These are phyloP conservation scores for Zoysia japonica DNA, from an alignment of 176 grass and related monocot genomes.

Conservation along the genomic window DNA sequence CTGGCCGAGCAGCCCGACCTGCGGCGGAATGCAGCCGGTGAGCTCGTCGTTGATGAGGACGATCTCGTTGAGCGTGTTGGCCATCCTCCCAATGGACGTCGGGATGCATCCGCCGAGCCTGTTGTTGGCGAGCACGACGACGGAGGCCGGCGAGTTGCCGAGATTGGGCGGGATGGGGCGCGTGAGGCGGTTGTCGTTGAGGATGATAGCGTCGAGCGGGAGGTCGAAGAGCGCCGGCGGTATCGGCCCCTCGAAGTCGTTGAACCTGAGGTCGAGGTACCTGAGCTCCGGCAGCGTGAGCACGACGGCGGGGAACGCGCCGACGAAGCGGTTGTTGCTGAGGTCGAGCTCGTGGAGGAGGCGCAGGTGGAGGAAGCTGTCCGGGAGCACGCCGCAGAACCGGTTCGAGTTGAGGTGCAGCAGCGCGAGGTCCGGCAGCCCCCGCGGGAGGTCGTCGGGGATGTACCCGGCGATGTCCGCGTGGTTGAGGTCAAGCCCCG, in stretches of 20 bases:
- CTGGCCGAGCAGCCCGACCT: conserved; percentile 36
- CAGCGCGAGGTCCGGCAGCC: conserved; percentile 68
- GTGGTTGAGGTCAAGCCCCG: conserved; percentile 64
- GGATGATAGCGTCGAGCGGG: conserved; percentile 38
- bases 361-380: conserved; percentile 44
- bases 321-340: conserved; percentile 69
- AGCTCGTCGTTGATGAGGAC: conserved; percentile 52
- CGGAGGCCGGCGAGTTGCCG: conserved; percentile 43
- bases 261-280: conserved; percentile 69
- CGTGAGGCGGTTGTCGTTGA: conserved; percentile 46
- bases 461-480: conserved; percentile 55
- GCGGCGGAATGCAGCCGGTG: conserved; percentile 39
- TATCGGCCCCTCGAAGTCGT: conserved; percentile 49
- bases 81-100: conserved; percentile 36
- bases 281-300: conserved; percentile 28
- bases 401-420: conserved; percentile 95
- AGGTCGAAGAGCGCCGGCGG: conserved; percentile 36
- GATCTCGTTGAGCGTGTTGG: conserved; percentile 50
- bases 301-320: conserved; percentile 37
- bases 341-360: conserved; percentile 70
- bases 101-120: conserved; percentile 32
- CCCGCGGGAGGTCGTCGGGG: conserved; percentile 13
- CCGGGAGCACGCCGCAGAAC: conserved; percentile 68
- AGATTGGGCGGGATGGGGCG: conserved; percentile 42
- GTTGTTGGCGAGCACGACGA: conserved; percentile 58